Percentiles rank a stretch among this genome's conserved stretches.
These are phyloP conservation scores for Salvia rosmarinus DNA, from an alignment of 257 asterid species.

Conservation along the genomic window DNA sequence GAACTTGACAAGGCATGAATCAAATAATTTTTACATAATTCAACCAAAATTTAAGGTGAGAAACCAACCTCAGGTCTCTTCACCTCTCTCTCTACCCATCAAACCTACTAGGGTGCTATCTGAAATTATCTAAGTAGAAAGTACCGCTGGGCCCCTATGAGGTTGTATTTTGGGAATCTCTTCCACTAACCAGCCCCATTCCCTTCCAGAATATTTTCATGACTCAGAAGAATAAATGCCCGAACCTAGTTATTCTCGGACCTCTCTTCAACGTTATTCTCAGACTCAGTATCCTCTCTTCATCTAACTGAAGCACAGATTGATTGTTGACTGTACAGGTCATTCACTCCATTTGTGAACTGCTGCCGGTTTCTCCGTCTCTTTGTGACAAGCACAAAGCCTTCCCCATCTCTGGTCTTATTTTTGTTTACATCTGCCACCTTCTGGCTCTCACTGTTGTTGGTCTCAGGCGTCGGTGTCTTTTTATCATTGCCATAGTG, in stretches of 20 bases:
- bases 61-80: slow-evolving; percentile 35
- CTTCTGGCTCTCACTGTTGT: slow-evolving; percentile 37
- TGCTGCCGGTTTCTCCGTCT: slow-evolving; percentile 88
- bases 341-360: slow-evolving; percentile 62
- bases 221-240: slow-evolving; percentile 26
- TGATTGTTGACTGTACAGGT: slow-evolving; percentile 75
- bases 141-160: slow-evolving; percentile 5
- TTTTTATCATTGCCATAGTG: slow-evolving; percentile 63
- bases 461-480: slow-evolving; percentile 40
- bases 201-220: not conserved
- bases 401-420: slow-evolving; percentile 73
- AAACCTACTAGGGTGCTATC: slow-evolving; percentile 23
- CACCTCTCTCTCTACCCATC: slow-evolving; percentile 28
- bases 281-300: slow-evolving; percentile 33
- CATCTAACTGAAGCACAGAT: slow-evolving; percentile 84
- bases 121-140: not conserved
- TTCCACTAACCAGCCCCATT: slow-evolving; percentile 16
- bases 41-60: slow-evolving; percentile 40
- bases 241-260: slow-evolving; percentile 9
- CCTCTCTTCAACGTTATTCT: slow-evolving; percentile 15
- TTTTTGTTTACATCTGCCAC: slow-evolving; percentile 42
- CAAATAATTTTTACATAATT: slow-evolving; percentile 38
- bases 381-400: slow-evolving; percentile 84
- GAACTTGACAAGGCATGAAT: slow-evolving; percentile 33
- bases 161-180: slow-evolving; percentile 17